Evolutionary conservation across 345 rosid genomes (phyloP), one percentile per base, ranked within the genome.

Genomic region (Garcia nutans): DNA sequence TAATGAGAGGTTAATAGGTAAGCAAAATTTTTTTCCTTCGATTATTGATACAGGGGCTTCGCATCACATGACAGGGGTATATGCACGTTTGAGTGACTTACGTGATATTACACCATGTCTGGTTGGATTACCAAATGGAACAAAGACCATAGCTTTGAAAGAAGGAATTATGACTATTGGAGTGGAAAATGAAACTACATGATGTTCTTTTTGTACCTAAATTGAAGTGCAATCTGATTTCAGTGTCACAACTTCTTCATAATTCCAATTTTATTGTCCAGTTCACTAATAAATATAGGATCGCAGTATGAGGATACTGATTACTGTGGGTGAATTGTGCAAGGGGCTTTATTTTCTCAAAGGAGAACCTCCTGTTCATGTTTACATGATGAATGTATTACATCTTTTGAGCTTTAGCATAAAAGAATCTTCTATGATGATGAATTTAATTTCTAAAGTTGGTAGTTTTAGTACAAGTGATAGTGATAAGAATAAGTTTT

Each of bases 281-380:
- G 10, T 44, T 78, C 61, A 65, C 77, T 65, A 50, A 57, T 5
- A 17, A 24, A 16, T 57, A 65, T 44, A 78, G 67, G 77, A 78
- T 62, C 42, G 17, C 9, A 65, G 1, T 66, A 65, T 65, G 77
- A 73, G 77, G 68, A 78, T 5, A 67, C 47, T 76, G 64, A 81
- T 65, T 81, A 77, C 81, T 1, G 78, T 0, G 16, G 67, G 77
- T 65, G 76, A 77, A 12, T 44, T 11, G 0, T 0, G 26, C 0
- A 10, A 85, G 1, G 75, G 70, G 1, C 19, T 77, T 0, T 77
- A 79, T n/a, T 60, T 11, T 6, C 68, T 70, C 2, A 1, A 54
- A 0, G 41, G 23, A 5, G 55, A 56, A n/a, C 33, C 42, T 0
- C 6, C 19, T 0, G 17, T 16, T 10, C 17, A 50, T 12, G 62